A percentile compares a stretch with the other conserved stretches of the same genome.
phyloP scores from a whole-genome alignment of 345 rosid species.

The Diplotaxis tenuifolia region DNA sequence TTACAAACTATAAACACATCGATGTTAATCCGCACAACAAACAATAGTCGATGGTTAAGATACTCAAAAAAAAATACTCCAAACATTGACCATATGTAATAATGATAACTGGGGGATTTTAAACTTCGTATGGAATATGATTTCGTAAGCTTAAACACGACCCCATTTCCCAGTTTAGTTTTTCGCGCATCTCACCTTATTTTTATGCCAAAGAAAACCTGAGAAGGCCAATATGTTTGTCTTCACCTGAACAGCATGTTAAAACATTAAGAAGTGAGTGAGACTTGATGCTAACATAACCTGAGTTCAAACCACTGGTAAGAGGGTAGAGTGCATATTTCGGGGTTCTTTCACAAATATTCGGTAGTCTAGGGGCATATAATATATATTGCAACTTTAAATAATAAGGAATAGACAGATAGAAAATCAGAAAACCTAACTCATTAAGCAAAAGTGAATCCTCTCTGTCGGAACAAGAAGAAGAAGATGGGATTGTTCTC shows the following conservation, averaged over 20 bases:
- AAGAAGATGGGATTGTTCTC: slow-evolving; percentile 58
- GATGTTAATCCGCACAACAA: slow-evolving; percentile 72
- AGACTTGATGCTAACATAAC: not conserved
- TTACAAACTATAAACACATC: slow-evolving; percentile 57
- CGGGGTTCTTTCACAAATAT: not conserved
- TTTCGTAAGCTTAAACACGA: too few relatives aligned
- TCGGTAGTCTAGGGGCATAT: not conserved
- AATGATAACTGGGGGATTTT: not conserved
- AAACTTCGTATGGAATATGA: not conserved
- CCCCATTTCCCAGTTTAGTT: too few relatives aligned
- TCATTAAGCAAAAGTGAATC: slow-evolving; percentile 4
- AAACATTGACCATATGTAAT: not conserved
- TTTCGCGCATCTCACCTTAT: slow-evolving; percentile 55
- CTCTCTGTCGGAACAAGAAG: not conserved
- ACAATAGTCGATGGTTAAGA: slow-evolving; percentile 42
- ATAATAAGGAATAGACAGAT: not conserved
- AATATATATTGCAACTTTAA: not conserved
- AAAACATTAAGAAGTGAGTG: slow-evolving; percentile 32
- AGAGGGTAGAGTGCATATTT: too few relatives aligned
- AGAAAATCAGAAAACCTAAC: not conserved
- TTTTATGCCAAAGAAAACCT: slow-evolving; percentile 91
- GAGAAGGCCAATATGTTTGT: slow-evolving; percentile 78
- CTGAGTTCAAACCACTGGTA: not conserved
- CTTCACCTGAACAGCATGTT: slow-evolving; percentile 86
- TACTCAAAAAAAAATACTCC: not conserved